Percentiles rank a stretch among this genome's conserved stretches.
phyloP scores from a whole-genome alignment of 257 asterid genomes.

The Sherardia arvensis region DNA sequence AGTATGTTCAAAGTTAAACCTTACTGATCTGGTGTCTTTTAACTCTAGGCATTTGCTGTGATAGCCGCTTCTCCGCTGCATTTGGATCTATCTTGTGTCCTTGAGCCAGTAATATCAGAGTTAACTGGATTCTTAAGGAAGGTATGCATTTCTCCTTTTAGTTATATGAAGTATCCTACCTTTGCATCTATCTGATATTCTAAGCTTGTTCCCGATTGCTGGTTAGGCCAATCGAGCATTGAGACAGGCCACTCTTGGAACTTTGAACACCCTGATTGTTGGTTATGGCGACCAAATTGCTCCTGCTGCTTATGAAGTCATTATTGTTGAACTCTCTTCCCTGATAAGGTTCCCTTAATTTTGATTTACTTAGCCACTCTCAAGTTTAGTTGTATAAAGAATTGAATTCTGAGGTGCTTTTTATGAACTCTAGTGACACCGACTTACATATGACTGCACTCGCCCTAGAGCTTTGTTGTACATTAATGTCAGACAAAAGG shows the following conservation, averaged over 20 bases:
- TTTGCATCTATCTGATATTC: background rate
- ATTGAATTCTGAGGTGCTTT: slow-evolving; percentile 4
- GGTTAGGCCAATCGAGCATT: slow-evolving; percentile 91
- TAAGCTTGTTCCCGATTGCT: slow-evolving; percentile 16
- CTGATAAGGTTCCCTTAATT: slow-evolving; percentile 65
- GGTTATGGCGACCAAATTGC: slow-evolving; percentile 93
- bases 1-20: background rate
- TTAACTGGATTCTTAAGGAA: slow-evolving; percentile 90
- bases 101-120: slow-evolving; percentile 87
- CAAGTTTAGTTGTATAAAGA: background rate
- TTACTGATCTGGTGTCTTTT: slow-evolving; percentile 8
- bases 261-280: slow-evolving; percentile 78
- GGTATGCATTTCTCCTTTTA: slow-evolving; percentile 27
- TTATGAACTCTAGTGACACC: slow-evolving; percentile 58
- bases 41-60: slow-evolving; percentile 87
- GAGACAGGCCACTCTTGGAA: slow-evolving; percentile 93
- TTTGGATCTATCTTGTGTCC: slow-evolving; percentile 74
- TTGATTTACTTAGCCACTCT: slow-evolving; percentile 1
- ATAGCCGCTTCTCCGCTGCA: slow-evolving; percentile 94
- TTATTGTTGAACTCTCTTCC: slow-evolving; percentile 86
- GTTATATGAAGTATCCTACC: background rate
- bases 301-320: slow-evolving; percentile 86
- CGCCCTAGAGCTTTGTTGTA: slow-evolving; percentile 87
- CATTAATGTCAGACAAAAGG: slow-evolving; percentile 93
- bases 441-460: slow-evolving; percentile 98